A percentile compares a stretch with the other conserved stretches of the same genome.
Evolutionary conservation across 2,329 filamentous ascomycete genomes (phyloP).

Genomic region (Cordyceps farinosa): DNA sequence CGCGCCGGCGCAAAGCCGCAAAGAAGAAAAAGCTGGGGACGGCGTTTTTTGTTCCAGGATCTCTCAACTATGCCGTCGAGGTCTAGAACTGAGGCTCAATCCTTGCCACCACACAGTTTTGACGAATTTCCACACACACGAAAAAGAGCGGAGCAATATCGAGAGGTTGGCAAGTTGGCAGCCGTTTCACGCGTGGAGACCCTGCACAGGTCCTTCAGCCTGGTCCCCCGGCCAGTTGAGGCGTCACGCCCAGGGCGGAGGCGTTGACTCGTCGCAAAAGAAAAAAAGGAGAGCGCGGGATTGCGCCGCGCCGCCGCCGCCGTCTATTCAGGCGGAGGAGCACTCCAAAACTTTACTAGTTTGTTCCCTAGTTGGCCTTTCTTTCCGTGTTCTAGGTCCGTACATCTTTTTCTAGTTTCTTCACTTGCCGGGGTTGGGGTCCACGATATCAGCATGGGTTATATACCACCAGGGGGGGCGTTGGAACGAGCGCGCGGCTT

Average conservation of each 20-base stretch:
- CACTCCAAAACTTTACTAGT: too few species aligned
- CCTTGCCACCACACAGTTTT: background rate
- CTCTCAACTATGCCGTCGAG: too few species aligned
- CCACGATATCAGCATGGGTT: too few species aligned
- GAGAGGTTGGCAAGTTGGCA: background rate
- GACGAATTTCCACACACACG: background rate
- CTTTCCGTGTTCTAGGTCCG: too few species aligned
- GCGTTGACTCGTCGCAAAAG: background rate
- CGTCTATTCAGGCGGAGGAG: too few species aligned
- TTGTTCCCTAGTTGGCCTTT: too few species aligned
- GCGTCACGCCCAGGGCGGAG: background rate
- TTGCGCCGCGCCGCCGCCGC: background rate
- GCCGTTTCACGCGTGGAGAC: conserved; percentile 13
- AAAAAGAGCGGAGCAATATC: background rate
- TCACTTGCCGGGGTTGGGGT: background rate
- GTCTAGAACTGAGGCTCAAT: too few species aligned
- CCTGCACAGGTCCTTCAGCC: background rate
- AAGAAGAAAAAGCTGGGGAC: too few species aligned
- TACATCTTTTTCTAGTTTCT: background rate
- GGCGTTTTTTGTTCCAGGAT: too few species aligned
- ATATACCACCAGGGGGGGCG: too few species aligned
- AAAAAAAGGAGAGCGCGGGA: background rate
- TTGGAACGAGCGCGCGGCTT: background rate
- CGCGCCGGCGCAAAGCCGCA: background rate
- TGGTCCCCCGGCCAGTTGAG: background rate